A percentile compares a stretch with the other conserved stretches of the same genome.
Conservation (phyloP, 2,329 filamentous ascomycete species). For the Ascosphaera apis region DNA sequence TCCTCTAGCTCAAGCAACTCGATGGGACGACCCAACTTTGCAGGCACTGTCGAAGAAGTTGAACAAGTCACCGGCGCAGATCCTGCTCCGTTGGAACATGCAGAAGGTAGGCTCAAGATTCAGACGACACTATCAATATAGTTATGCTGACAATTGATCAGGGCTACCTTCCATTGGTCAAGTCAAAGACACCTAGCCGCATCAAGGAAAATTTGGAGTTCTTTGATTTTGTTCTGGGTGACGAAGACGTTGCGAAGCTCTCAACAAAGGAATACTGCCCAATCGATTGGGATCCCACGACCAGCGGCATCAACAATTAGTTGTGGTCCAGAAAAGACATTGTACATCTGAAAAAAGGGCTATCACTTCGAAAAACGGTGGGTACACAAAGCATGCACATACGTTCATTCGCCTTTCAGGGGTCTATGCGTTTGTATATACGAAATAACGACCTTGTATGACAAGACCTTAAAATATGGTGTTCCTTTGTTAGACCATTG, state of each 20-base stretch:
- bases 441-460: no score
- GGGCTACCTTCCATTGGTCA: conserved; percentile 39
- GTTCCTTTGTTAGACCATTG: no score
- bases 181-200: conserved; percentile 34
- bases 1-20: conserved; percentile 22
- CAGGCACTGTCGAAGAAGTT: conserved; percentile 30
- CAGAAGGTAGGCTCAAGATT: conserved; percentile 23
- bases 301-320: no score
- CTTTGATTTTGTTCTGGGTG: conserved; percentile 35
- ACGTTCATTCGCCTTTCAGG: no score
- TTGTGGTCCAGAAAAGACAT: no score
- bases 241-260: conserved; percentile 34
- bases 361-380: no score
- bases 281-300: conserved; percentile 32
- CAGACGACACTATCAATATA: not conserved
- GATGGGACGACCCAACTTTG: conserved; percentile 30
- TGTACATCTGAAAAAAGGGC: no score
- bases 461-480: no score
- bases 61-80: conserved; percentile 33
- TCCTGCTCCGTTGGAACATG: conserved; percentile 37
- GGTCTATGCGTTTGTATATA: no score
- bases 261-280: conserved; percentile 32
- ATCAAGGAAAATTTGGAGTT: conserved; percentile 38
- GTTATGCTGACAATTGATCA: conserved; percentile 8
- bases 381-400: no score